Evolutionary conservation across 75 land plant genomes (phyloP).

Genomic region (Chamaecyparis obtusa): DNA sequence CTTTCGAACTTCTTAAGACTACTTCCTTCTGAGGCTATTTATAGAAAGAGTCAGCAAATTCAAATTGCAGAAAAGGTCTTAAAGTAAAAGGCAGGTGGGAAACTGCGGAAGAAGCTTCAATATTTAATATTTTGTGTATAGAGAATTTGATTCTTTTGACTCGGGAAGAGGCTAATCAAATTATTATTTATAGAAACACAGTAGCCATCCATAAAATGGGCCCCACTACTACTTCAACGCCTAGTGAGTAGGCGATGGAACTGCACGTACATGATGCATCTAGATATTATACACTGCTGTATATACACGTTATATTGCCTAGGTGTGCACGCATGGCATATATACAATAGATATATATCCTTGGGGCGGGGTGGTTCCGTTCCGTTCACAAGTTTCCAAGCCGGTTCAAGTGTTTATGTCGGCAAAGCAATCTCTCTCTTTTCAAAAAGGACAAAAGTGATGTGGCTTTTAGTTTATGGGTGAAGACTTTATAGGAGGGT

Average conservation of each 20-base stretch:
- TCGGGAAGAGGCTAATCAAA: background rate
- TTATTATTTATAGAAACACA: background rate
- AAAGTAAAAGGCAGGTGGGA: background rate
- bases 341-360: too few relatives aligned
- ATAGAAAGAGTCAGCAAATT: background rate
- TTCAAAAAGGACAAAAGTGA: too few relatives aligned
- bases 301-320: too few relatives aligned
- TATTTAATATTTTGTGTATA: background rate
- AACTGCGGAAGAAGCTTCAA: background rate
- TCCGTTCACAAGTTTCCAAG: too few relatives aligned
- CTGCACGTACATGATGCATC: background rate
- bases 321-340: too few relatives aligned
- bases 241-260: background rate
- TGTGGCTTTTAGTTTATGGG: too few relatives aligned
- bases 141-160: background rate
- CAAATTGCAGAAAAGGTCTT: background rate
- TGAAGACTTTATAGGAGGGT: too few relatives aligned
- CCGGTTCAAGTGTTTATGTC: too few relatives aligned
- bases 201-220: background rate
- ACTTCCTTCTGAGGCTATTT: background rate
- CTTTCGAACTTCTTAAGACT: background rate
- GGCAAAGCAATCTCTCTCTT: too few relatives aligned
- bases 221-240: background rate
- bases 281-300: background rate
- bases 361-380: too few relatives aligned